These are phyloP conservation scores for Tulasnella sp. DNA, from an alignment of 768 basidiomycete species.

Conservation along the genomic window DNA sequence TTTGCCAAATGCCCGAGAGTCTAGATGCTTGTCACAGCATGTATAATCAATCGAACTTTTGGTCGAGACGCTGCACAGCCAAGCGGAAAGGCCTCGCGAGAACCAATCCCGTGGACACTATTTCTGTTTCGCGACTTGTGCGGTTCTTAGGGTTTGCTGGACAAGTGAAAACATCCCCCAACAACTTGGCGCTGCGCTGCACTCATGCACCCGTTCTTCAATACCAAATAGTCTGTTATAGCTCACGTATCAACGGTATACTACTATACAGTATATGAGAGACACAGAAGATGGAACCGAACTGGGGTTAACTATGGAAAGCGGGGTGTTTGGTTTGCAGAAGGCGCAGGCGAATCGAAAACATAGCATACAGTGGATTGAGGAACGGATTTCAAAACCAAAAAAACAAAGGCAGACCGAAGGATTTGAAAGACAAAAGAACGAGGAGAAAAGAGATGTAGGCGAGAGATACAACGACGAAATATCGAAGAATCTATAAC, in stretches of 20 bases:
- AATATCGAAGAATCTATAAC: constrained; percentile 6
- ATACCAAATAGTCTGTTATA: background rate
- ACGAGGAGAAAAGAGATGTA: constrained; percentile 9
- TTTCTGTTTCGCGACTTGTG: too few species aligned
- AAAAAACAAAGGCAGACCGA: background rate
- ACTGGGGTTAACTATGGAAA: background rate
- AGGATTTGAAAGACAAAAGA: background rate
- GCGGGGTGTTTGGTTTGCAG: background rate
- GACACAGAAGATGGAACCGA: background rate
- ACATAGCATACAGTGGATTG: background rate
- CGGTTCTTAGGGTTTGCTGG: background rate
- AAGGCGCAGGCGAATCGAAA: background rate
- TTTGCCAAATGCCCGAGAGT: background rate
- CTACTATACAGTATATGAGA: background rate
- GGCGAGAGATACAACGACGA: constrained; percentile 13
- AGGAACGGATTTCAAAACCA: background rate
- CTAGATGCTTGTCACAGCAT: background rate
- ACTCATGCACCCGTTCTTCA: background rate
- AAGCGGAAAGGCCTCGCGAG: too few species aligned
- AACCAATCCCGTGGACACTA: too few species aligned
- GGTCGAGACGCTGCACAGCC: too few species aligned
- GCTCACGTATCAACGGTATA: background rate
- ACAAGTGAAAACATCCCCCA: background rate
- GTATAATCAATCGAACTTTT: too few species aligned
- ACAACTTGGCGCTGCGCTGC: background rate